Evolutionary conservation across 2,329 filamentous ascomycete genomes (phyloP).

Genomic region (Corinectria fuckeliana): DNA sequence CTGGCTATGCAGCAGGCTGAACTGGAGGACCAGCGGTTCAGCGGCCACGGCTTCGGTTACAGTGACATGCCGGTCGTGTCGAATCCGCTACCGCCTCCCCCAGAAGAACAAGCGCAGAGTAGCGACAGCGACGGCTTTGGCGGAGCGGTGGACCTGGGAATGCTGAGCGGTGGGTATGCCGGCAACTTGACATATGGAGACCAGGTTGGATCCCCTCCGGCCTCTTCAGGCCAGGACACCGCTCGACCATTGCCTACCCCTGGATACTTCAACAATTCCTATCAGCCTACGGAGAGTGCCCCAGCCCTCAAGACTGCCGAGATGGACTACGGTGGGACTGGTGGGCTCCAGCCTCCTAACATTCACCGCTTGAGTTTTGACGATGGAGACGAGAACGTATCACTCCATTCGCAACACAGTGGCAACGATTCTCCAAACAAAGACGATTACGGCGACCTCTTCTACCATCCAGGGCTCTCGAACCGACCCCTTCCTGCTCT

Average conservation of each 20-base stretch:
- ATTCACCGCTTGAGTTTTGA: constrained; percentile 85
- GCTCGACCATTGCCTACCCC: constrained; percentile 58
- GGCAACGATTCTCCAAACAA: constrained; percentile 70
- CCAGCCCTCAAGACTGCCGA: constrained; percentile 65
- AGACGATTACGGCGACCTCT: constrained; percentile 85
- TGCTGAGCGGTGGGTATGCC: constrained; percentile 75
- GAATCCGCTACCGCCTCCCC: constrained; percentile 52
- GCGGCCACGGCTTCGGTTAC: constrained; percentile 41
- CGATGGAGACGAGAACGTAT: constrained; percentile 82
- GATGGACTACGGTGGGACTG: constrained; percentile 89
- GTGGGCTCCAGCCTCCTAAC: constrained; percentile 80
- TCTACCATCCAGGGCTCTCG: constrained; percentile 86
- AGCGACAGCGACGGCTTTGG: constrained; percentile 75
- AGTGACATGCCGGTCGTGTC: constrained; percentile 40
- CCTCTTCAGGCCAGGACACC: constrained; percentile 50
- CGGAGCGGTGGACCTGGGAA: constrained; percentile 70
- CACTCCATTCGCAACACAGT: constrained; percentile 61
- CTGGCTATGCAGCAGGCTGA: constrained; percentile 86
- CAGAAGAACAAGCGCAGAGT: constrained; percentile 56
- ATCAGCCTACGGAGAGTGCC: constrained; percentile 39
- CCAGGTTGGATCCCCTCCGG: constrained; percentile 51
- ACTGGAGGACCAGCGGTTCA: constrained; percentile 69
- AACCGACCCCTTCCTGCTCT: constrained; percentile 69
- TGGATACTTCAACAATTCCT: constrained; percentile 41
- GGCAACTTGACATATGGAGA: constrained; percentile 59